Evolutionary conservation across 768 basidiomycete genomes (phyloP).

Genomic region (Gautieria morchelliformis): DNA sequence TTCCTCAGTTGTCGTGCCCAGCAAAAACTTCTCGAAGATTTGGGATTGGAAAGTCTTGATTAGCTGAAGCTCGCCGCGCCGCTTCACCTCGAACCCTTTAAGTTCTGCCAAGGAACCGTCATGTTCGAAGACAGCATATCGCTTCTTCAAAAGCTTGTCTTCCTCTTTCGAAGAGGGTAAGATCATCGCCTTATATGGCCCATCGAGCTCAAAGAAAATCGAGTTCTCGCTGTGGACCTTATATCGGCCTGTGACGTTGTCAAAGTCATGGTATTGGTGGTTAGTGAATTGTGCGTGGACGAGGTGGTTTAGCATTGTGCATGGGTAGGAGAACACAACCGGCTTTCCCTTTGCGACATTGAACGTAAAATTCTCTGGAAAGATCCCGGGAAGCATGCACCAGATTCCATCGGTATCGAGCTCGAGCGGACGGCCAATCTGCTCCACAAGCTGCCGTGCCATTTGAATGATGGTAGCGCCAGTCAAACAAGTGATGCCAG

Average conservation of each 20-base stretch:
- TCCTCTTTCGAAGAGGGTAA: too few relatives aligned
- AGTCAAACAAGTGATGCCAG: slow-evolving; percentile 96
- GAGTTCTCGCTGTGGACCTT: too few relatives aligned
- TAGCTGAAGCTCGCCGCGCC: slow-evolving; percentile 92
- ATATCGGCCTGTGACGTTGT: too few relatives aligned
- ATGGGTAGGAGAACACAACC: slow-evolving; percentile 68
- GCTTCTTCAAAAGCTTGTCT: slow-evolving; percentile 97
- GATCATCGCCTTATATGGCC: too few relatives aligned
- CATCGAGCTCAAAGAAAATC: too few relatives aligned
- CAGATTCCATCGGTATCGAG: too few relatives aligned
- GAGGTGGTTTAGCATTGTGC: too few relatives aligned
- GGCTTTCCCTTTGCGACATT: slow-evolving; percentile 80
- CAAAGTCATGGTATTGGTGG: too few relatives aligned
- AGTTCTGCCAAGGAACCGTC: slow-evolving; percentile 96
- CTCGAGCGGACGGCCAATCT: slow-evolving; percentile 94
- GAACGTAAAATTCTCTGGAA: slow-evolving; percentile 97
- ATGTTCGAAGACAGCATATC: slow-evolving; percentile 98
- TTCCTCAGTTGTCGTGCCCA: slow-evolving; percentile 87
- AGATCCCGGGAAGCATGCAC: too few relatives aligned
- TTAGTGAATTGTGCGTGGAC: too few relatives aligned
- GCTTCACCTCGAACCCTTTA: slow-evolving; percentile 98
- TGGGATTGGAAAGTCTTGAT: slow-evolving; percentile 99
- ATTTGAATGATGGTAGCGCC: slow-evolving; percentile 98
- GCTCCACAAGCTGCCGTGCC: slow-evolving; percentile 94
- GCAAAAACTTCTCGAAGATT: slow-evolving; percentile 94